Conservation (phyloP, 73 alveolate genomes). For the Tetrahymena borealis region DNA sequence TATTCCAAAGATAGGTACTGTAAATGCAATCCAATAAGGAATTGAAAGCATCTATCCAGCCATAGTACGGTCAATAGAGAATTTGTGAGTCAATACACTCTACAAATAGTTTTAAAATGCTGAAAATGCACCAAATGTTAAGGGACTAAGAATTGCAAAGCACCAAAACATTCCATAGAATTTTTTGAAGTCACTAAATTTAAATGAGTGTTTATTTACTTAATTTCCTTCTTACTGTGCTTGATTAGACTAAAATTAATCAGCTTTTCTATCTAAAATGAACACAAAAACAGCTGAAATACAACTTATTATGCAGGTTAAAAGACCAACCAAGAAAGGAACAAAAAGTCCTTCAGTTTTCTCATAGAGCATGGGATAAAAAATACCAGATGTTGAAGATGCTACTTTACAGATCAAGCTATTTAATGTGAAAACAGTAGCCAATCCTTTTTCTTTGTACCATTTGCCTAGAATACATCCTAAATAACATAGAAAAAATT, state of each 20-base stretch:
- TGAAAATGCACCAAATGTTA: not conserved
- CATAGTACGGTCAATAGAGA: not conserved
- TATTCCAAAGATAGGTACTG: not conserved
- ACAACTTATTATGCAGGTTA: not conserved
- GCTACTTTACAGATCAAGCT: not conserved
- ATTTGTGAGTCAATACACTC: not conserved
- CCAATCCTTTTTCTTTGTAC: not conserved
- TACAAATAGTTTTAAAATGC: not conserved
- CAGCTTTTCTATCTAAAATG: not conserved
- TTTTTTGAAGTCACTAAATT: not conserved
- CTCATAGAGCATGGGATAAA: not conserved
- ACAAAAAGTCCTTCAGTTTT: not conserved
- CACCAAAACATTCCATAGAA: not conserved
- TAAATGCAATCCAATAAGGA: not conserved
- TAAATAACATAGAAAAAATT: not conserved
- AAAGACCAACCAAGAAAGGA: not conserved
- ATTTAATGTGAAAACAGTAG: not conserved
- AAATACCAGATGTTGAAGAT: not conserved
- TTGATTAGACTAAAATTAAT: not conserved
- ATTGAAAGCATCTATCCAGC: not conserved
- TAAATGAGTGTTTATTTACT: not conserved
- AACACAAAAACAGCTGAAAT: not conserved
- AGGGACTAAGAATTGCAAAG: not conserved
- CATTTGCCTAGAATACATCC: not conserved
- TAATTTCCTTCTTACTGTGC: not conserved